phyloP scores from a whole-genome alignment of 345 rosid species.

The Brassica carinata region DNA sequence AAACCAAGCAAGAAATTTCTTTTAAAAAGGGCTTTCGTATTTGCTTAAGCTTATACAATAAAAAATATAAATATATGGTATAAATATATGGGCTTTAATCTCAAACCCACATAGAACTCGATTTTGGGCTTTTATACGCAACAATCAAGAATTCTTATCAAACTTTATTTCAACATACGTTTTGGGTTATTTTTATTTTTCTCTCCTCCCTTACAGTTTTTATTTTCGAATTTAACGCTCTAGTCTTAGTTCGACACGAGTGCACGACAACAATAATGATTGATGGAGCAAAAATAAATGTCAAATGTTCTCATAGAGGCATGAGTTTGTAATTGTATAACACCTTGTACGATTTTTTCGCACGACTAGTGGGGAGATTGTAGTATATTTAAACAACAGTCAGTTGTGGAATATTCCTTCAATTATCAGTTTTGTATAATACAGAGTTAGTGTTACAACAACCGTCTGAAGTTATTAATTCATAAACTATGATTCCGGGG shows the following conservation, averaged over 20 bases:
- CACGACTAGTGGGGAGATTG: background rate
- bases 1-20: background rate
- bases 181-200: background rate
- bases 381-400: background rate
- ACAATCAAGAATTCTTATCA: background rate
- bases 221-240: background rate
- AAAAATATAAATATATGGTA: too few species aligned
- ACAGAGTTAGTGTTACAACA: background rate
- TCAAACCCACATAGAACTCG: background rate
- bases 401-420: conserved; percentile 3
- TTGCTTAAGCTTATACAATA: background rate
- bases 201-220: background rate
- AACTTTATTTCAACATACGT: background rate
- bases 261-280: background rate
- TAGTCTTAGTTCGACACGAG: background rate
- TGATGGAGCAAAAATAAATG: background rate
- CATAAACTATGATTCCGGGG: background rate
- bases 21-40: background rate
- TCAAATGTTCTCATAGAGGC: background rate
- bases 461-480: background rate
- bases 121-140: background rate
- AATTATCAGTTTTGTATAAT: background rate
- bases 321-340: background rate
- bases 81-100: background rate
- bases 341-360: background rate